Percentiles rank a stretch among this genome's conserved stretches.
Evolutionary conservation across 106 monocot species (phyloP).

Genomic region (Phalaenopsis aphrodite): DNA sequence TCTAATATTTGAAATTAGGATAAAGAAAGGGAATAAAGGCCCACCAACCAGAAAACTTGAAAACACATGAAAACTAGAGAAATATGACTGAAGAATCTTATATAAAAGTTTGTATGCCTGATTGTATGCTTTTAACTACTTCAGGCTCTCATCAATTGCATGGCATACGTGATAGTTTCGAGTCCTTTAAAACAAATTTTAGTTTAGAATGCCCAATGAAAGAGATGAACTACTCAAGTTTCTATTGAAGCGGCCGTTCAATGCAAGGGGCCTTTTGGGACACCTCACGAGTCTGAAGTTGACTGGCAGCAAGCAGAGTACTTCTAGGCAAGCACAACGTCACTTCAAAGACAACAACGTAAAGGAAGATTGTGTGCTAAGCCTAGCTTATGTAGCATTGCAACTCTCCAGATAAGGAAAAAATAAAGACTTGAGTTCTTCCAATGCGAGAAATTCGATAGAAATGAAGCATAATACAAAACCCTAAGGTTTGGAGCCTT

Average conservation of each 20-base stretch:
- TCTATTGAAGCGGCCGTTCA: background rate
- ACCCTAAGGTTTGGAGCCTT: background rate
- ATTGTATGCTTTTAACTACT: too few relatives aligned
- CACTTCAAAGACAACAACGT: background rate
- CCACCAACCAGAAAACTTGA: background rate
- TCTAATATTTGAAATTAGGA: too few relatives aligned
- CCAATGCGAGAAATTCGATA: background rate
- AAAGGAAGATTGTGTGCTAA: background rate
- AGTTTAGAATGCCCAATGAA: background rate
- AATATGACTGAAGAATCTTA: background rate
- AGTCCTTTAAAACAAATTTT: background rate
- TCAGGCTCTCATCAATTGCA: background rate
- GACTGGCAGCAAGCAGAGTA: background rate
- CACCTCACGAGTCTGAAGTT: background rate
- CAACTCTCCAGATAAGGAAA: background rate
- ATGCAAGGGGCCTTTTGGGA: background rate
- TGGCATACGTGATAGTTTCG: background rate
- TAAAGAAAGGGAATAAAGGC: background rate
- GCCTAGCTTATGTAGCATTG: background rate
- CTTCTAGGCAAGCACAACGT: background rate
- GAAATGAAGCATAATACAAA: background rate
- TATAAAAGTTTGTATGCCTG: too few relatives aligned
- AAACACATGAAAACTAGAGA: background rate
- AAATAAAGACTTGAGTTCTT: background rate
- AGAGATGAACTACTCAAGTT: background rate